Percentiles rank a stretch among this genome's conserved stretches.
These are phyloP conservation scores for Boletellus ananas DNA, from an alignment of 768 basidiomycete species.

Conservation along the genomic window DNA sequence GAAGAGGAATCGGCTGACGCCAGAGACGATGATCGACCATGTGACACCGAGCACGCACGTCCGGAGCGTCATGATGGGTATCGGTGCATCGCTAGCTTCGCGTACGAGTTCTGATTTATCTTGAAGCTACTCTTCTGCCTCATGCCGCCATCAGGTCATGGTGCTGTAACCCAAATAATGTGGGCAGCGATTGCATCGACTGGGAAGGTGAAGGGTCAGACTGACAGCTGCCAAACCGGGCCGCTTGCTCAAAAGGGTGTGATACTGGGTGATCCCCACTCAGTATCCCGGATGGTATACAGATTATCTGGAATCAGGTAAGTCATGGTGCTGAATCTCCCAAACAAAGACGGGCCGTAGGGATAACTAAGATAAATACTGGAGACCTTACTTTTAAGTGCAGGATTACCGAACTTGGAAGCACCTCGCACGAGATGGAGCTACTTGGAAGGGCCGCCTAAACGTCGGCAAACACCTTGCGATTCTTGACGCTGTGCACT, in stretches of 20 bases:
- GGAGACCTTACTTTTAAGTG: conserved; percentile 65
- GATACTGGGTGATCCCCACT: conserved; percentile 48
- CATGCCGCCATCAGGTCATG: conserved; percentile 56
- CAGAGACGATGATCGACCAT: conserved; percentile 63
- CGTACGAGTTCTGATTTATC: conserved; percentile 48
- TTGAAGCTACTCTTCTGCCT: background rate
- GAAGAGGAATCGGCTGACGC: conserved; percentile 73
- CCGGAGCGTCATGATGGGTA: conserved; percentile 60
- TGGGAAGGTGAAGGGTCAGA: conserved; percentile 98
- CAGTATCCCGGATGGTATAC: conserved; percentile 78
- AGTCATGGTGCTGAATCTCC: conserved; percentile 90
- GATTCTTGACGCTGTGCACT: no score
- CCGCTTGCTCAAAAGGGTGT: no score
- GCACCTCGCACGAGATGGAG: conserved; percentile 62
- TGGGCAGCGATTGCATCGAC: conserved; percentile 61
- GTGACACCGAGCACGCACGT: conserved; percentile 70
- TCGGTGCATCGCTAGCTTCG: conserved; percentile 70
- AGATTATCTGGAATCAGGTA: conserved; percentile 52
- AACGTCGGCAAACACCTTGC: no score
- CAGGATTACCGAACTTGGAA: conserved; percentile 31
- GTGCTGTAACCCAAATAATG: conserved; percentile 91
- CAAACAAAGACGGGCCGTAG: conserved; percentile 88
- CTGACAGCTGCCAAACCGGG: conserved; percentile 27
- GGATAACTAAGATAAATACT: conserved; percentile 75
- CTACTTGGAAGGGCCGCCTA: conserved; percentile 30